Evolutionary conservation across 805 yeast species (phyloP).

Genomic region (Candida maris): DNA sequence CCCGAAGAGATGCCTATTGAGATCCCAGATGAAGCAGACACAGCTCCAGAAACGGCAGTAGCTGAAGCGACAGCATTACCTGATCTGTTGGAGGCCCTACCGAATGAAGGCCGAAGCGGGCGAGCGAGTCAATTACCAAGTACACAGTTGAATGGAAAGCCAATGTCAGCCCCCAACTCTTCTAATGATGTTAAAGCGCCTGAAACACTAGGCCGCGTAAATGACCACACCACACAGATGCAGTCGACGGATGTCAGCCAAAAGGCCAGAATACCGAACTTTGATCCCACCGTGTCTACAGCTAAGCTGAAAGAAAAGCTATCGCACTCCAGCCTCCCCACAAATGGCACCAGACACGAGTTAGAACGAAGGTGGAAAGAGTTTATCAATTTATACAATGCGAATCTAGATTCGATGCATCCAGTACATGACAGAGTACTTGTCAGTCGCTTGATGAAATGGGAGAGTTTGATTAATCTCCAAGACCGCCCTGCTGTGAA

Average conservation of each 20-base stretch:
- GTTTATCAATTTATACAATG: conserved; percentile 72
- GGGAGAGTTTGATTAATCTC: conserved; percentile 51
- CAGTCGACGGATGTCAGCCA: conserved; percentile 20
- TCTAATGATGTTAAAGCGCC: background rate
- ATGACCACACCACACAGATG: conserved; percentile 18
- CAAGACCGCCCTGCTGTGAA: conserved; percentile 10
- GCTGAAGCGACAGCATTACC: too few relatives aligned
- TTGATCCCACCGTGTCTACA: conserved; percentile 59
- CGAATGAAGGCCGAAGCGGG: too few relatives aligned
- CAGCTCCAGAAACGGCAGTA: background rate
- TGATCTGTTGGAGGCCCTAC: too few relatives aligned
- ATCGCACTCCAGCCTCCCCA: conserved; percentile 49
- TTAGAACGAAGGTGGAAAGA: conserved; percentile 73
- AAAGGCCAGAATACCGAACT: conserved; percentile 48
- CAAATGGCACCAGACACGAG: conserved; percentile 58
- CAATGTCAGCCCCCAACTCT: too few relatives aligned
- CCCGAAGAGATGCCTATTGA: conserved; percentile 9
- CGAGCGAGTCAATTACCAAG: too few relatives aligned
- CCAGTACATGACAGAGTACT: conserved; percentile 60
- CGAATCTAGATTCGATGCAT: conserved; percentile 67
- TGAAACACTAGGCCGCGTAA: conserved; percentile 6
- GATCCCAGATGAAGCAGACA: conserved; percentile 12
- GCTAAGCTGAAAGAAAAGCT: conserved; percentile 61
- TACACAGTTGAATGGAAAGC: background rate
- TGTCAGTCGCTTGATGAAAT: conserved; percentile 52